A percentile compares a stretch with the other conserved stretches of the same genome.
These are phyloP conservation scores for Fusarium keratoplasticum DNA, from an alignment of 2,329 filamentous ascomycete species.

Conservation along the genomic window DNA sequence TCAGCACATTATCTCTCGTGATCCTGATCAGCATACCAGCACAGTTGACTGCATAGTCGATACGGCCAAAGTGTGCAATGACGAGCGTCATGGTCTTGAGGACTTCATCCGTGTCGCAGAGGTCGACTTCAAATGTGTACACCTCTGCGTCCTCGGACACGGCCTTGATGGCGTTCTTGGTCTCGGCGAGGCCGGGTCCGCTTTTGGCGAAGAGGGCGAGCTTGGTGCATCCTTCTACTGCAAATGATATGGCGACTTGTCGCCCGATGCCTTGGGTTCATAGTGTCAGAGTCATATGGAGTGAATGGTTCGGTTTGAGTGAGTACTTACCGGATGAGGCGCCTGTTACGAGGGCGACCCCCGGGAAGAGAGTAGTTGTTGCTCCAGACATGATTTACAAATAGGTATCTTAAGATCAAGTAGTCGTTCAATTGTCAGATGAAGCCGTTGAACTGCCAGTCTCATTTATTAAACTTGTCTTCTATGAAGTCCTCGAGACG, in stretches of 20 bases:
- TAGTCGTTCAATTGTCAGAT: not conserved
- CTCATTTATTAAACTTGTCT: not conserved
- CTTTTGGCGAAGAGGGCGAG: constrained; percentile 57
- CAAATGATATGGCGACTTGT: constrained; percentile 55
- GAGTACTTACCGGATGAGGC: constrained; percentile 45
- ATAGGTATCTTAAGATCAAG: not conserved
- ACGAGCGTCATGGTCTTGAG: constrained; percentile 47
- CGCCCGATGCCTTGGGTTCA: constrained; percentile 24
- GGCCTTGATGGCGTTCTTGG: constrained; percentile 31
- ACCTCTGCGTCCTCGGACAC: constrained; percentile 13
- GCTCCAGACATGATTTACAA: constrained; percentile 3
- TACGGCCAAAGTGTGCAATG: constrained; percentile 51
- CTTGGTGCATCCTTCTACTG: constrained; percentile 55
- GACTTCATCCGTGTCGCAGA: constrained; percentile 50
- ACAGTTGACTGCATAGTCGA: constrained; percentile 61
- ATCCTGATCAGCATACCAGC: constrained; percentile 46
- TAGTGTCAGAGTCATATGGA: not conserved
- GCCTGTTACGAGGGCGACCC: constrained; percentile 48
- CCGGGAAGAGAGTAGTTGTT: constrained; percentile 40
- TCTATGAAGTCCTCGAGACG: not conserved
- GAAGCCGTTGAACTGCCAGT: not conserved
- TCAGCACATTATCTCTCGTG: not conserved
- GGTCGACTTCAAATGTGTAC: constrained; percentile 48
- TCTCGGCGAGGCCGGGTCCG: constrained; percentile 47
- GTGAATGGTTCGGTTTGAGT: not conserved